phyloP scores from a whole-genome alignment of 441 rosid species.

The Erysimum cheiri region DNA sequence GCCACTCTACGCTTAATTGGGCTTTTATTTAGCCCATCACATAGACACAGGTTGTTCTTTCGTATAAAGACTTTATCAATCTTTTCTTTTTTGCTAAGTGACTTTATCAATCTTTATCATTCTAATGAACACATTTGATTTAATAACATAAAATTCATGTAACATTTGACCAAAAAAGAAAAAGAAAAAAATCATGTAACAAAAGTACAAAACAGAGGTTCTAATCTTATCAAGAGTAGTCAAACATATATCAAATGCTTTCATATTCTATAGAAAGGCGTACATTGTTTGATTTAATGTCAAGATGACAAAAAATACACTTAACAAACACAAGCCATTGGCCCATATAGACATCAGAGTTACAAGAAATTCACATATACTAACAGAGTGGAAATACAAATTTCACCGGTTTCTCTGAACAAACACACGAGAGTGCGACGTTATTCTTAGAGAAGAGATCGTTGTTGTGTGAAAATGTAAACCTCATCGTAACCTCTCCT shows the following conservation, averaged over 20 bases:
- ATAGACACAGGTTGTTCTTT: background rate
- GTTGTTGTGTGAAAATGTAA: conserved; percentile 63
- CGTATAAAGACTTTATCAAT: background rate
- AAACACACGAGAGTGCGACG: background rate
- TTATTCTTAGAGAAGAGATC: conserved; percentile 30
- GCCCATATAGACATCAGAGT: background rate
- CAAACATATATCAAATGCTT: background rate
- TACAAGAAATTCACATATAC: background rate
- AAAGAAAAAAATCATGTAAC: background rate
- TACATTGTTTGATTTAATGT: background rate
- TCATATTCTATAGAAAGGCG: background rate
- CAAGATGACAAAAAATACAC: conserved; percentile 4
- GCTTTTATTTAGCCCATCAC: conserved; percentile 11
- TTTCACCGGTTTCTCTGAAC: background rate
- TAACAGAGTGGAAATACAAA: background rate
- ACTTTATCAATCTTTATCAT: too few relatives aligned
- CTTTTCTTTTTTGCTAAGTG: background rate
- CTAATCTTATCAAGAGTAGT: background rate
- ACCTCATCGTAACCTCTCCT: conserved; percentile 89
- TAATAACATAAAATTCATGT: too few relatives aligned
- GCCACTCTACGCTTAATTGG: background rate
- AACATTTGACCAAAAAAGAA: too few relatives aligned
- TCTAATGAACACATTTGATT: too few relatives aligned
- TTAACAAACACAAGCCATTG: conserved; percentile 1
- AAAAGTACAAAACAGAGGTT: background rate